Base-by-base conservation (phyloP, 805 yeast species). In the Nakazawaea molendinolei region DNA sequence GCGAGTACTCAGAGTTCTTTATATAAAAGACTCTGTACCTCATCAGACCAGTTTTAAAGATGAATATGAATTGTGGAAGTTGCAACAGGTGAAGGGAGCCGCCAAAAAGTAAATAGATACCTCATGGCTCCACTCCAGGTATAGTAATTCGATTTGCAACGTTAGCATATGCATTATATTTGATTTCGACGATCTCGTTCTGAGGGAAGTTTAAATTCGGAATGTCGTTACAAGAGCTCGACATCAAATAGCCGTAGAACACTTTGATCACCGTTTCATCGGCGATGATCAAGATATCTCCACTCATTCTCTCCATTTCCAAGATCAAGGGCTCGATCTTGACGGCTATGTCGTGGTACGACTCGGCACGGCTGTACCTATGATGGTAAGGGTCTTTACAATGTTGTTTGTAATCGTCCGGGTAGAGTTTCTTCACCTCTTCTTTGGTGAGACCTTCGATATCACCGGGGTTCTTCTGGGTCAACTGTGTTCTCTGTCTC, bases 341-440 rank as follows among this genome's bases (percentile, higher is more conserved):
- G 24, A 92, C 81, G 0, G 98, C 97, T 39, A 92, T 69, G 58
- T 92, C 99, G 58, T 92, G 98, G 53, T 87, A 92, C 34, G 94
- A 84, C 61, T 92, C 99, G 0, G 95, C 86, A 33, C 97, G 69
- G 3, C 95, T 85, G 53, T 74, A 92, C 41, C 98, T 68, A 53
- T 82, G 90, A 58, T 92, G 97, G 53, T 92, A 92, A 2, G 96
- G 96, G 55, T 90, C 97, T 41, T 66, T 59, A 39, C 60, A 38
- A 52, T 76, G 83, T 47, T 71, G 77, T 42, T 64, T 69, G 52
- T 70, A 83, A 45, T 89, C 96, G 2, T 66, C 69, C 0, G 95
- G 92, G 52, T 64, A 86, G 43, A 65, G 63, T 25, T 55, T 53
- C 45, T 67, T 56, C 39, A 90, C 69, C 53, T 84, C 80, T 12